A percentile compares a stretch with the other conserved stretches of the same genome.
Evolutionary conservation across 768 basidiomycete species (phyloP).

Genomic region (Collybia sp.): DNA sequence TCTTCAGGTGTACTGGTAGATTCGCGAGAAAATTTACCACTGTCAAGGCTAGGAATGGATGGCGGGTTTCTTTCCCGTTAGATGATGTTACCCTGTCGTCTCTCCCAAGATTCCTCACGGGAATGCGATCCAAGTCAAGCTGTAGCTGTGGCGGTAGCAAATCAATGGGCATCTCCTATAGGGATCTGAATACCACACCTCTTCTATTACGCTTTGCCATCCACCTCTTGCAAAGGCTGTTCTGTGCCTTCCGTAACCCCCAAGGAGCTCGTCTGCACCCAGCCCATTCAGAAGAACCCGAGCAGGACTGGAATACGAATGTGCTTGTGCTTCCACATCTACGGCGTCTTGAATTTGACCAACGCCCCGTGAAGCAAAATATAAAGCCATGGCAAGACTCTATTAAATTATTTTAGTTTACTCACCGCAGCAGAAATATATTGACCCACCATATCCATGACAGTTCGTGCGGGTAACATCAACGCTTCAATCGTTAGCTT

Average conservation of each 20-base stretch:
- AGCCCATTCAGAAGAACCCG: slow-evolving; percentile 86
- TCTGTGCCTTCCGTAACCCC: slow-evolving; percentile 89
- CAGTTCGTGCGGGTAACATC: slow-evolving; percentile 77
- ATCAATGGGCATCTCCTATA: not conserved
- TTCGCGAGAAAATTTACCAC: slow-evolving; percentile 74
- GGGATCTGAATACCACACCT: slow-evolving; percentile 42
- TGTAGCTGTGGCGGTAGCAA: slow-evolving; percentile 57
- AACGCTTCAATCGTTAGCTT: slow-evolving; percentile 54
- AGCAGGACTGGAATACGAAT: slow-evolving; percentile 66
- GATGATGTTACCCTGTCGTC: slow-evolving; percentile 93
- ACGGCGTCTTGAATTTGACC: slow-evolving; percentile 47
- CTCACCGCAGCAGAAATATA: not conserved
- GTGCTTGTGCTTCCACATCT: slow-evolving; percentile 27
- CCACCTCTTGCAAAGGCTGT: slow-evolving; percentile 62
- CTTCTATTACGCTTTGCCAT: slow-evolving; percentile 76
- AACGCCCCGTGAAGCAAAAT: slow-evolving; percentile 82
- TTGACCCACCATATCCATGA: slow-evolving; percentile 82
- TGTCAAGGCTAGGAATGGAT: slow-evolving; percentile 83
- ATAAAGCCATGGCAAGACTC: slow-evolving; percentile 91
- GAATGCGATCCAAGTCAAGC: slow-evolving; percentile 83
- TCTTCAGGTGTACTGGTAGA: slow-evolving; percentile 78
- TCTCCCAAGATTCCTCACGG: slow-evolving; percentile 84
- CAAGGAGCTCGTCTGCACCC: slow-evolving; percentile 93
- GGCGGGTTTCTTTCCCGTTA: slow-evolving; percentile 88
- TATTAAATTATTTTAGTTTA: slow-evolving; percentile 21